Base-by-base conservation (phyloP, 768 basidiomycete species). In the Leccinum uliginosum region DNA sequence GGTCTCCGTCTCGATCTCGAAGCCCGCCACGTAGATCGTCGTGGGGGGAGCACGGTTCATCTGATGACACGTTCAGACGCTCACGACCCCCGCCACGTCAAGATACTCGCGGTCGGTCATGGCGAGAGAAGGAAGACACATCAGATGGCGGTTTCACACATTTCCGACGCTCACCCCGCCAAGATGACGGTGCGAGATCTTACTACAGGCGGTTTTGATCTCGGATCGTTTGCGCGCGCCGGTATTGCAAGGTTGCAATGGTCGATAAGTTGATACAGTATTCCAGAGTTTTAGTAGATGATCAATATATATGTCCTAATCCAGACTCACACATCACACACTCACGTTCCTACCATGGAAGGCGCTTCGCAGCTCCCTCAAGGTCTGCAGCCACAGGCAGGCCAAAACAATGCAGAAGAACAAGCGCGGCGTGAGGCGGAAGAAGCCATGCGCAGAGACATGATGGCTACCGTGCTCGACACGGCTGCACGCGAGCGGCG, bases 401-500 rank as follows among this genome's bases (percentile, higher is more conserved):
- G 78, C 23, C 82, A 83, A 46, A 76, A 80, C 5, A 66, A 65
- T 47, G 80, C 79, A 30, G 84, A 83, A 26, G 82, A 82, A 35
- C 80, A 78, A 1, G 76, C 73, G 26, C 83, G 80, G 54, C 78
- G 75, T 34, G 81, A 78, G 11, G 82, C 86, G 53, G 89, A 91
- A 59, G 90, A 91, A 59, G 79, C 91, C 68, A 82, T 85, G 81
- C 80, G 86, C 43, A 75, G 89, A 62, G 86, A 91, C 62, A 68
- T 93, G 62, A 81, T 95, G 67, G 81, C 86, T 8, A 88, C 89
- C 5, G 80, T 95, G 32, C 77, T 95, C 40, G 89, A 91, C 59
- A 73, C 79, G 6, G 84, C 82, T 53, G 92, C 93, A 40, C 80
- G 91, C 57, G 93, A 93, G 76, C 80, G 92, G 70, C 74, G 92